These are phyloP conservation scores for Neopestalotiopsis rosae DNA, from an alignment of 2,329 filamentous ascomycete species.

Conservation along the genomic window DNA sequence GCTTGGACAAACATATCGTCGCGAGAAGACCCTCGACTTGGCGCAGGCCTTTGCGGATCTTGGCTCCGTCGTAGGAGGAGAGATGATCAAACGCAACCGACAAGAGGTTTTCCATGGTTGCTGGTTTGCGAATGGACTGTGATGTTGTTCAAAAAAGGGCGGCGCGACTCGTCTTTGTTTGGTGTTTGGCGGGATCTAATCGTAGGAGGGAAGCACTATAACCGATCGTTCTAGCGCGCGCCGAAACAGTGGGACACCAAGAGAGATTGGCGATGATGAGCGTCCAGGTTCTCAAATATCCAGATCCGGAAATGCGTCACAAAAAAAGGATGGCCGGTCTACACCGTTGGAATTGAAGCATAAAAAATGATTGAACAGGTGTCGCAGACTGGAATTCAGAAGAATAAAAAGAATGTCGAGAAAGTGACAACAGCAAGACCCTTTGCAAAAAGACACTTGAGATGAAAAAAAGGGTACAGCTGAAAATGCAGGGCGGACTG, in stretches of 20 bases:
- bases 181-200: background rate
- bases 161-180: background rate
- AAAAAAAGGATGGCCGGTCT: background rate
- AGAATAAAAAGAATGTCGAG: background rate
- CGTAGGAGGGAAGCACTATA: background rate
- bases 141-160: constrained; percentile 21
- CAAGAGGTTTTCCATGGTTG: constrained; percentile 86
- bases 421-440: background rate
- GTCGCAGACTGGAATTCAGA: constrained; percentile 10
- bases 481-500: background rate
- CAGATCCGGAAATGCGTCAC: background rate
- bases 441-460: background rate
- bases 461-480: background rate
- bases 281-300: background rate
- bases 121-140: constrained; percentile 15
- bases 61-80: constrained; percentile 86
- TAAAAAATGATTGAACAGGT: background rate
- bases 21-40: constrained; percentile 94
- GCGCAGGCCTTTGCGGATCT: constrained; percentile 90
- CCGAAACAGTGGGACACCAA: background rate
- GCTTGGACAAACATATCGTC: constrained; percentile 82
- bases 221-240: background rate
- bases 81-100: constrained; percentile 96
- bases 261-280: background rate
- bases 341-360: background rate